Evolutionary conservation across 441 rosid genomes (phyloP).

Genomic region (Corymbia citriodora): DNA sequence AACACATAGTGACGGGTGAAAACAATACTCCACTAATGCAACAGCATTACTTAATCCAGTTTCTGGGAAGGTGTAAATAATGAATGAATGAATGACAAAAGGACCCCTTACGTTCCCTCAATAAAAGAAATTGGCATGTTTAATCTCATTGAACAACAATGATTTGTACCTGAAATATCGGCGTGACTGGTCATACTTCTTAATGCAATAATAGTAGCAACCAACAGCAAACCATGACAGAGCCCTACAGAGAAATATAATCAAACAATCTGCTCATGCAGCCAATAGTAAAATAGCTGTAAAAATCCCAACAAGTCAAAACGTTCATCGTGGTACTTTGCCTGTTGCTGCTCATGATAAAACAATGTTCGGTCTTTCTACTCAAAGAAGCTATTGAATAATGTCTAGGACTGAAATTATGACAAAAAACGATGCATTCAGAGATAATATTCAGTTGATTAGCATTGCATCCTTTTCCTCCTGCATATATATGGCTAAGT

Average conservation of each 20-base stretch:
- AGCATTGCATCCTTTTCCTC: neutral
- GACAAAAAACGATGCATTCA: neutral
- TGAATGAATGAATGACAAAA: neutral
- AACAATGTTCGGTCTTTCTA: neutral
- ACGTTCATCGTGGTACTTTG: neutral
- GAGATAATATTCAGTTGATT: neutral
- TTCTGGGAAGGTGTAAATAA: neutral
- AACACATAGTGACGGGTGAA: neutral
- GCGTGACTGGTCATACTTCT: constrained; percentile 82
- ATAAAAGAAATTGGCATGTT: neutral
- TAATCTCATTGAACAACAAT: neutral
- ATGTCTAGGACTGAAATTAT: neutral
- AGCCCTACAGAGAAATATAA: constrained; percentile 48
- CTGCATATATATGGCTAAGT: neutral
- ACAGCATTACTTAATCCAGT: neutral
- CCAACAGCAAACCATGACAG: constrained; percentile 99
- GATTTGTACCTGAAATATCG: constrained; percentile 68
- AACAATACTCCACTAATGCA: neutral
- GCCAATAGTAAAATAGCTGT: neutral
- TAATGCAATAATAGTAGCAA: constrained; percentile 91
- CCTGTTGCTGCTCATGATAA: neutral
- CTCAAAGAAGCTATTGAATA: neutral
- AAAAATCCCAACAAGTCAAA: neutral
- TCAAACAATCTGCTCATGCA: neutral
- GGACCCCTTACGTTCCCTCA: neutral